Evolutionary conservation across 2,329 filamentous ascomycete genomes (phyloP), one percentile per base, ranked within the genome.

Genomic region (Penicillium sp.): DNA sequence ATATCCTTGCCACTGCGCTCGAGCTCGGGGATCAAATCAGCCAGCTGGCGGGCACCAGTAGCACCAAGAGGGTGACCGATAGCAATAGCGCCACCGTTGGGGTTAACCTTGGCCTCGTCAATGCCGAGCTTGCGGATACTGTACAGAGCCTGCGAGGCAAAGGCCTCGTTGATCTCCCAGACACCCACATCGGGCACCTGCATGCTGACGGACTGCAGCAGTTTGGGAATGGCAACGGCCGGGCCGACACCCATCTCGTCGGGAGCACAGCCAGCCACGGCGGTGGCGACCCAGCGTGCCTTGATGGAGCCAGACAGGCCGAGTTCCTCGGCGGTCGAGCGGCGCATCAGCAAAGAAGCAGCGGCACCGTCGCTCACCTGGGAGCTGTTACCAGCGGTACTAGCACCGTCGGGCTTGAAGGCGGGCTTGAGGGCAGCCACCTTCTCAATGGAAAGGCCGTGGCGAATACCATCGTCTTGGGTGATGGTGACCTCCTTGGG

Each of bases 191-290:
- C 89, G 2, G 77, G 75, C 10, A 75, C 84, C 38, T 72, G 66
- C 12, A 96, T 68, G 0, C 84, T 88, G 1, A 86, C 80, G 53
- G 82, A 81, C 15, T 75, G 69, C n/a, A 96, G 77, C 18, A 95
- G 77, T 66, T 86, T 87, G 6, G 91, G 91, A 45, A 96, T 92
- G 0, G 89, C 91, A 25, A 95, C 66, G 0, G 89, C 89, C 0
- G 92, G 91, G 0, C 92, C 91, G 50, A 96, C 78, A 33, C 92
- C 91, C 92, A 97, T 96, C 78, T 95, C 90, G 64, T 95, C 89
- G 0, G 92, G 91, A 44, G 77, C 78, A 66, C 89, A 95, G 10
- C 92, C 91, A 0, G 84, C 82, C 9, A 88, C 84, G 27, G 83
- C 79, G 1, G 87, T 86, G 0, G 81, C 85, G 0, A 90, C 87